These are phyloP conservation scores for Penicillium sp. DNA, from an alignment of 2,329 filamentous ascomycete species.

Conservation along the genomic window DNA sequence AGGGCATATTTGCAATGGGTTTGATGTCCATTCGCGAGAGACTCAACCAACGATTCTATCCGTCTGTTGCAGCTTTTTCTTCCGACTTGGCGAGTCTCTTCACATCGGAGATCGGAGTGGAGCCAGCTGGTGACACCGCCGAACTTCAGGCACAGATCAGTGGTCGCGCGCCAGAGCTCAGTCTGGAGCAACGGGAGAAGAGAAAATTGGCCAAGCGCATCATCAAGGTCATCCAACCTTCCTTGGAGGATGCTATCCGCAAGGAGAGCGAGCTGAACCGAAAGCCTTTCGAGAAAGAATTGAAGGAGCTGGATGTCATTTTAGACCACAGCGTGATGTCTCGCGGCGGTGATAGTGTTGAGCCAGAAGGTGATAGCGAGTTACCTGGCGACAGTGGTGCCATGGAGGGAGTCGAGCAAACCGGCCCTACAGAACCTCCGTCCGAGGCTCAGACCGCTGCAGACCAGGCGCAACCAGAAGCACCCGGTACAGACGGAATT, in stretches of 20 bases:
- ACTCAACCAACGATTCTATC: constrained; percentile 59
- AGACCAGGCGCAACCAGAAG: constrained; percentile 10
- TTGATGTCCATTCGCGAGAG: constrained; percentile 56
- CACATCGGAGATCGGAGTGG: constrained; percentile 55
- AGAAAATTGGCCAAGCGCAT: constrained; percentile 88
- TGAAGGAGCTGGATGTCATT: constrained; percentile 73
- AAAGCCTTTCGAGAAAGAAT: constrained; percentile 68
- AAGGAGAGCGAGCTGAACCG: constrained; percentile 81
- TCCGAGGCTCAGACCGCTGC: constrained; percentile 7
- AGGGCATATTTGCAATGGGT: constrained; percentile 56
- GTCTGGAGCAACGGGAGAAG: constrained; percentile 73
- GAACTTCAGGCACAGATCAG: constrained; percentile 55
- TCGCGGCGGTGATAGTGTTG: constrained; percentile 49
- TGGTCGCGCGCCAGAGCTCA: constrained; percentile 47
- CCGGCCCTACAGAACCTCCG: constrained; percentile 12
- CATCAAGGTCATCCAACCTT: constrained; percentile 76
- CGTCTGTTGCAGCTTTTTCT: constrained; percentile 63
- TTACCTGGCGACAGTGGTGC: constrained; percentile 29
- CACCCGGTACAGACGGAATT: constrained; percentile 13
- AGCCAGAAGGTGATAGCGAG: constrained; percentile 43
- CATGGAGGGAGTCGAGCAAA: constrained; percentile 25
- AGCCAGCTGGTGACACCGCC: constrained; percentile 47
- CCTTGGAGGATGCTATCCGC: constrained; percentile 72
- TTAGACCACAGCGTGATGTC: constrained; percentile 66
- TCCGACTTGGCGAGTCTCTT: constrained; percentile 60